Evolutionary conservation across 2,329 filamentous ascomycete genomes (phyloP), one percentile per base, ranked within the genome.

Genomic region (Epichloe gansuensis): DNA sequence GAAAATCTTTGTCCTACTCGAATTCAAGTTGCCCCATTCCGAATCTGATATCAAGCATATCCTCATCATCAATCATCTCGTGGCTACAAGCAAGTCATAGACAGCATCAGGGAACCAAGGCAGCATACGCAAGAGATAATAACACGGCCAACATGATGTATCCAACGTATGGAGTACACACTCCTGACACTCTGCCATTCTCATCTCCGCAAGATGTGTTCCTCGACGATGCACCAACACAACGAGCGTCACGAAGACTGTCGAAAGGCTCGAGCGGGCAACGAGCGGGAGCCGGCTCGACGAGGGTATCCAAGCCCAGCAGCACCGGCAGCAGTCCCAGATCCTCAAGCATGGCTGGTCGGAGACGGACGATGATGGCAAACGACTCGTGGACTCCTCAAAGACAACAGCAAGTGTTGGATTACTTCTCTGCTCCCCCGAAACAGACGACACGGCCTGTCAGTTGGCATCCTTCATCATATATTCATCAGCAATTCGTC

Each of bases 391-490:
- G 64, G 56, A 64, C 74, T 54, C 69, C 68, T 55, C 68, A 66
- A 54, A 69, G 72, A 56, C 73, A 68, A 54, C 74, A 74, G 48
- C 74, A 76, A 54, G 67, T 68, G 35, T 60, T 74, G 44, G 70
- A 78, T 45, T 61, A 63, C 50, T 55, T 63, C 17, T 50, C 57
- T 6, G 34, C 21, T 9, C 52, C 38, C 21, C 25, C 42, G 27
- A 59, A 59, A 38, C 55, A 56, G 38, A 41, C 54, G 46, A 39
- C 54, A 55, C 59, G 53, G 12, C 57, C 54, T 36, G 58, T 87
- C 45, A 89, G 85, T 71, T 89, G 86, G 86, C 86, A 89, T 64
- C 83, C 85, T 3, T 77, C 78, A 23, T 78, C 82, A 9, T 73
- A 78, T 53, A 65, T 71, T 21, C 65, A 64, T 31, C 50, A 41